Base-by-base conservation (phyloP, 257 asterid species). In the Fraxinus quadrangulata region DNA sequence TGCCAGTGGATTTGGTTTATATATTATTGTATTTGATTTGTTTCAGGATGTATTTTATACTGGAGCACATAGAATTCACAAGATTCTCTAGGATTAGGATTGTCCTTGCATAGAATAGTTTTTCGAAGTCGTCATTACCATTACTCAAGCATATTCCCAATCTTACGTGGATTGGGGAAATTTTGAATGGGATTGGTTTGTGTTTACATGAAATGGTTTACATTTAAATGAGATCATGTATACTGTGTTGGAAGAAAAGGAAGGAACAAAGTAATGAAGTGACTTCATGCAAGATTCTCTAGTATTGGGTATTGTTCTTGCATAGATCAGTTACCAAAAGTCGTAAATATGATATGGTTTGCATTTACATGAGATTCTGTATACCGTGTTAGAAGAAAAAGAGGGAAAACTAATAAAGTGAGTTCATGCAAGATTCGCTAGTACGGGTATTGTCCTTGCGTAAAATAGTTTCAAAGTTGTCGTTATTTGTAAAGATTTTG, bases 1-100 rank as follows among this genome's bases (percentile, higher is more conserved):
- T 79, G 67, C 40, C 71, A 47, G 42, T 74, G 83, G 82, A 77
- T 77, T 77, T 68, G 51, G 33, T 75, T 67, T 31, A 73, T 66
- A 3, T 5, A 19, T 74, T 72, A 17, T 9, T n/a, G 12, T 21
- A 79, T 77, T 74, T 74, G 77, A 42, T 6, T 65, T 10, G 79
- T 37, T 21, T 39, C 51, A 75, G 68, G 79, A 61, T 68, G 80
- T 33, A 10, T 42, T 75, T 47, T 63, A 72, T 59, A 21, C 75
- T 39, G 30, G 34, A 54, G 73, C 39, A 33, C 47, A 45, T 34
- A 4, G 54, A 54, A 77, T 63, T 77, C 77, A 78, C 73, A 34
- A 51, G 81, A 83, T 73, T 72, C 36, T 23, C 54, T 80, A 66
- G 42, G 8, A 30, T 75, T 69, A 74, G 73, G 75, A 39, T 79